phyloP scores from a whole-genome alignment of 2,329 filamentous ascomycete species.

The Epichloe hybrida region DNA sequence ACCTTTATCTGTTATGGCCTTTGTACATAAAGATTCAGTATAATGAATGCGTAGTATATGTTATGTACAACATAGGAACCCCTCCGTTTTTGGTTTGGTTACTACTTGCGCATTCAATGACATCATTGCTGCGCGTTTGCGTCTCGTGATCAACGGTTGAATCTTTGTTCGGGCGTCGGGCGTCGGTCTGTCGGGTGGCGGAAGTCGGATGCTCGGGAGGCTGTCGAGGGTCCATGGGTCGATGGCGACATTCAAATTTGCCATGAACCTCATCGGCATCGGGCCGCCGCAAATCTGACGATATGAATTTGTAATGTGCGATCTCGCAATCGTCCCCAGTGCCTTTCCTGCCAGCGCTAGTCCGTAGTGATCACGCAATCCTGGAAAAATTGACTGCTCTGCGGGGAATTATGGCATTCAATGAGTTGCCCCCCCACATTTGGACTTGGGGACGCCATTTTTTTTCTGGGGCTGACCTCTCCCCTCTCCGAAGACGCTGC shows the following conservation, averaged over 20 bases:
- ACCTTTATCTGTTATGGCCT: too few relatives aligned
- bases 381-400: slow-evolving; percentile 12
- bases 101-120: too few relatives aligned
- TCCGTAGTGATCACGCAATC: slow-evolving; percentile 21
- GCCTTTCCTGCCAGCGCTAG: slow-evolving; percentile 12
- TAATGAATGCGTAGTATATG: too few relatives aligned
- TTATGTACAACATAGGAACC: too few relatives aligned
- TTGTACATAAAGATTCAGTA: too few relatives aligned
- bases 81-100: too few relatives aligned
- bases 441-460: background rate
- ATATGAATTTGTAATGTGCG: slow-evolving; percentile 12
- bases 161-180: slow-evolving; percentile 1
- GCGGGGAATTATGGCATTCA: too few relatives aligned
- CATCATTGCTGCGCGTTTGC: too few relatives aligned
- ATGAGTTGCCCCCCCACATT: background rate
- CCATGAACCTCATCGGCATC: background rate
- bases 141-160: background rate
- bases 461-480: background rate
- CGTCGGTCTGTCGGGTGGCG: slow-evolving; percentile 6
- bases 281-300: slow-evolving; percentile 9
- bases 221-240: slow-evolving; percentile 1
- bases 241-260: slow-evolving; percentile 6
- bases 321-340: slow-evolving; percentile 11
- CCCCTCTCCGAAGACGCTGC: background rate
- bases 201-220: slow-evolving; percentile 5